A percentile compares a stretch with the other conserved stretches of the same genome.
phyloP scores from a whole-genome alignment of 2,329 filamentous ascomycete species.

The Pyricularia sp. region DNA sequence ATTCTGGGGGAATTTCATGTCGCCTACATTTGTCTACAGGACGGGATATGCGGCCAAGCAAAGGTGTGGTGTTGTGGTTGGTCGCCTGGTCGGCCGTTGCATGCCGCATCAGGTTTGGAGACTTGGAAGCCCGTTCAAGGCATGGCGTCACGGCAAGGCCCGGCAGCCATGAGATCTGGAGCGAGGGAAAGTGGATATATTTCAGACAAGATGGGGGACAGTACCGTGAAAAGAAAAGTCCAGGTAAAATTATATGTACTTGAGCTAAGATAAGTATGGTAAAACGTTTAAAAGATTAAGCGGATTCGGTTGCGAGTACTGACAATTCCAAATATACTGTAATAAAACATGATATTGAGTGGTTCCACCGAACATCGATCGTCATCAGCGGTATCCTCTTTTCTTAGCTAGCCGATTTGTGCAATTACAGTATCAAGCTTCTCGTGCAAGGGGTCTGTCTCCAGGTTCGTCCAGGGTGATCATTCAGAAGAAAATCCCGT shows the following conservation, averaged over 20 bases:
- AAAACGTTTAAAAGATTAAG: too few species aligned
- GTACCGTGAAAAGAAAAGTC: too few species aligned
- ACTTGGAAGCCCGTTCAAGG: too few species aligned
- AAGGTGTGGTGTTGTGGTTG: background rate
- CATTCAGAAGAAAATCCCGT: background rate
- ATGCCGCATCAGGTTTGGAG: background rate
- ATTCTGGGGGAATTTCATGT: background rate
- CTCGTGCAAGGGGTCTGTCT: background rate
- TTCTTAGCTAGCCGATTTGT: background rate
- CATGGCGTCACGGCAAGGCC: too few species aligned
- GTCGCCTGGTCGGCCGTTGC: background rate
- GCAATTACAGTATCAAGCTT: background rate
- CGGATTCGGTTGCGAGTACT: too few species aligned
- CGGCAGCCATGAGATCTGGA: background rate
- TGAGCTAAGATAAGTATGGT: too few species aligned
- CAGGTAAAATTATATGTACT: too few species aligned
- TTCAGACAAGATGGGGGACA: too few species aligned
- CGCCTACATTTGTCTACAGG: background rate
- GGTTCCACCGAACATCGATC: too few species aligned
- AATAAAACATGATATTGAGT: too few species aligned
- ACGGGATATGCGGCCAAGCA: background rate
- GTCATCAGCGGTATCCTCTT: background rate
- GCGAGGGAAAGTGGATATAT: background rate
- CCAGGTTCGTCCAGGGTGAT: background rate
- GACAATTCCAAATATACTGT: too few species aligned